Conservation (phyloP, 371 early-diverging fungal species). For the Blakeslea trispora region DNA sequence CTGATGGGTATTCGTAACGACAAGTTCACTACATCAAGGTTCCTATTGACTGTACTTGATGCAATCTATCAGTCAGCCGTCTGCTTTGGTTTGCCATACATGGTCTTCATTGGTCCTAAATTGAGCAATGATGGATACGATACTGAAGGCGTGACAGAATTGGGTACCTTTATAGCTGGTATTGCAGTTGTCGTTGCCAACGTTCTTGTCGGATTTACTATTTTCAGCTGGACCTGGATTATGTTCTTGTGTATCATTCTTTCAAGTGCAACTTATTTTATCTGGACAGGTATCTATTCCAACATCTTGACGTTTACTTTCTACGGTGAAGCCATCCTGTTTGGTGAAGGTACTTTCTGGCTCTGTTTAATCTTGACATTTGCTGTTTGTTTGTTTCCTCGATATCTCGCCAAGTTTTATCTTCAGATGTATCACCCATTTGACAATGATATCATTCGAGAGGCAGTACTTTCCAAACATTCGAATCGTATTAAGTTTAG, state of each 20-base stretch:
- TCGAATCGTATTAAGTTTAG: background rate
- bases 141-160: conserved; percentile 66
- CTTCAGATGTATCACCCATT: conserved; percentile 55
- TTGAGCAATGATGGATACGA: conserved; percentile 58
- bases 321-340: conserved; percentile 55
- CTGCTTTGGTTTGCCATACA: conserved; percentile 73
- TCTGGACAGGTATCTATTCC: conserved; percentile 59
- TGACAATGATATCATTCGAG: conserved; percentile 68
- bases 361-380: conserved; percentile 52
- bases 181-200: conserved; percentile 81
- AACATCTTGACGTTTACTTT: conserved; percentile 41
- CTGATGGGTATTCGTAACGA: conserved; percentile 83
- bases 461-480: conserved; percentile 42
- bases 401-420: conserved; percentile 51
- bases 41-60: conserved; percentile 84
- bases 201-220: conserved; percentile 80
- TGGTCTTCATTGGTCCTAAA: conserved; percentile 54
- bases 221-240: conserved; percentile 82
- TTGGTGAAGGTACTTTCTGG: conserved; percentile 60
- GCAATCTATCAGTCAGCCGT: conserved; percentile 90
- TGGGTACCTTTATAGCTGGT: conserved; percentile 83
- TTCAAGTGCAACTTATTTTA: conserved; percentile 54
- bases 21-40: conserved; percentile 79
- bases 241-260: conserved; percentile 60
- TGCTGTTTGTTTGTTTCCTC: conserved; percentile 53